Percentiles rank a stretch among this genome's conserved stretches.
Evolutionary conservation across 495 filamentous ascomycete genomes (phyloP).

Genomic region (Lophiostoma macrostomum): DNA sequence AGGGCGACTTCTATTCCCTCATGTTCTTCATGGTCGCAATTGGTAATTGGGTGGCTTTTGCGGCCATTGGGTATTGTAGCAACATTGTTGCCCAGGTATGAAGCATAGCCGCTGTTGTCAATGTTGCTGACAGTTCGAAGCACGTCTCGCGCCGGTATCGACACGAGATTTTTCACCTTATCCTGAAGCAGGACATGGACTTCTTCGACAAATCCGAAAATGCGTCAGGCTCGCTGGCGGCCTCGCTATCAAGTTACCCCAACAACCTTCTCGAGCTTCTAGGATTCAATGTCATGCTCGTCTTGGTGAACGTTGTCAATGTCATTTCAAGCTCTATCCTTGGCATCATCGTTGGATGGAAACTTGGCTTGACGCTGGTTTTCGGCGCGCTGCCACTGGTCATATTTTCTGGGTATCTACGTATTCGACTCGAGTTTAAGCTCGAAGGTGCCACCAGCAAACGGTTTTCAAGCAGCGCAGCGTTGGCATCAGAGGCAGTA

Average conservation of each 20-base stretch:
- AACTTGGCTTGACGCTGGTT: constrained; percentile 39
- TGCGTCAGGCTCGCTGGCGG: constrained; percentile 75
- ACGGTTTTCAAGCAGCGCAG: constrained; percentile 36
- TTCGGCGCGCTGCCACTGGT: constrained; percentile 37
- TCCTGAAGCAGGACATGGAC: constrained; percentile 85
- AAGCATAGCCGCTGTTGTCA: not conserved
- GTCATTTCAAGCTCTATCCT: constrained; percentile 34
- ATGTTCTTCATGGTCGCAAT: constrained; percentile 96
- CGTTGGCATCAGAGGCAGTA: constrained; percentile 52
- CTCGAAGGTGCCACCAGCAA: constrained; percentile 35
- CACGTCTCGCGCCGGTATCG: constrained; percentile 44
- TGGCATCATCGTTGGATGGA: constrained; percentile 37
- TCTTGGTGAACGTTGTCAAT: constrained; percentile 37
- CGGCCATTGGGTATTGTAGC: constrained; percentile 31
- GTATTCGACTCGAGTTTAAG: constrained; percentile 44
- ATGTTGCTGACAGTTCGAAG: constrained; percentile 7
- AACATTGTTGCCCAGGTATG: constrained; percentile 36
- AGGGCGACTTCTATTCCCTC: constrained; percentile 74
- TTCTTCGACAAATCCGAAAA: constrained; percentile 89
- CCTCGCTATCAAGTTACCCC: constrained; percentile 57
- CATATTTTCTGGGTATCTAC: constrained; percentile 40
- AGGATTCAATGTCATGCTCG: constrained; percentile 36
- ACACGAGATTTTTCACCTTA: constrained; percentile 73
- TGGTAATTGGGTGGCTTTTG: constrained; percentile 60
- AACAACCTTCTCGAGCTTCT: constrained; percentile 36